These are phyloP conservation scores for Pythium scleroteichum DNA, from an alignment of 352 stramenopile species.

Conservation along the genomic window DNA sequence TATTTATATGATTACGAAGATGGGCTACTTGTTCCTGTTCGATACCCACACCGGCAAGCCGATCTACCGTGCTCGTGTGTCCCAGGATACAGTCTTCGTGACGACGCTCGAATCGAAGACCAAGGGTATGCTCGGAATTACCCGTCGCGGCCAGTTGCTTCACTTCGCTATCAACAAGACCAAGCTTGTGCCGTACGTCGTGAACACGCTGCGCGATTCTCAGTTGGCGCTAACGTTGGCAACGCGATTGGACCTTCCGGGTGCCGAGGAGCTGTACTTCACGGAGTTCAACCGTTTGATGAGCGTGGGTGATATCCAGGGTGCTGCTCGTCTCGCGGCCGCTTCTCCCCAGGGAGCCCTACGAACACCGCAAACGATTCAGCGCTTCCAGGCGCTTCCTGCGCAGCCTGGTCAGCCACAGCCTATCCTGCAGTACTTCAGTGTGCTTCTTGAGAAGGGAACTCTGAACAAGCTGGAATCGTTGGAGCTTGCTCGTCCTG, in stretches of 20 bases:
- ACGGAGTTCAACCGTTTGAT: conserved; percentile 97
- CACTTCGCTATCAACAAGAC: conserved; percentile 97
- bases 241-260: conserved; percentile 95
- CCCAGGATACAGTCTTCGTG: conserved; percentile 98
- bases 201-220: conserved; percentile 97
- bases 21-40: conserved; percentile 99
- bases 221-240: conserved; percentile 96
- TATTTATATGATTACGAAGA: conserved; percentile 99
- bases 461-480: conserved; percentile 99
- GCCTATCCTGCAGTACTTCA: conserved; percentile 99
- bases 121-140: conserved; percentile 98
- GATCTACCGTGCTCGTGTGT: conserved; percentile 97
- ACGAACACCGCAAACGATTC: conserved; percentile 98
- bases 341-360: conserved; percentile 91
- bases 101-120: conserved; percentile 88
- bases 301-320: conserved; percentile 80
- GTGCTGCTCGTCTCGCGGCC: conserved; percentile 85
- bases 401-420: conserved; percentile 95
- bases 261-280: conserved; percentile 98
- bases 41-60: conserved; percentile 98
- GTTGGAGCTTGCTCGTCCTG: conserved; percentile 97
- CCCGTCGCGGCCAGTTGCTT: conserved; percentile 95
- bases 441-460: conserved; percentile 96
- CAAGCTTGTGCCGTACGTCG: conserved; percentile 98
- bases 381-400: conserved; percentile 98